These are phyloP conservation scores for Amanita phalloides DNA, from an alignment of 768 basidiomycete genomes.

Conservation along the genomic window DNA sequence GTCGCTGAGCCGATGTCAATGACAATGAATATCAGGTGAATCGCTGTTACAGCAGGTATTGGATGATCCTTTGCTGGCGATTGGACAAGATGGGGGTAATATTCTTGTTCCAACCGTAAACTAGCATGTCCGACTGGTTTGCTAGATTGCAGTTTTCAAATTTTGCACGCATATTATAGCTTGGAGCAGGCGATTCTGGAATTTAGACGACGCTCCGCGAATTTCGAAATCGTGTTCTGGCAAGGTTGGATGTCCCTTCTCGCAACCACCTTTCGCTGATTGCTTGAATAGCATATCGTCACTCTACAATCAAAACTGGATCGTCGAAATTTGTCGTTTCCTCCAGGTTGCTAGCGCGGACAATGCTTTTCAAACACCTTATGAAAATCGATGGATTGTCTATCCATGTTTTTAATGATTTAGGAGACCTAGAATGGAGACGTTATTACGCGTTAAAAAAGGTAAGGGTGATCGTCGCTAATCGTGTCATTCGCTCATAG, in stretches of 20 bases:
- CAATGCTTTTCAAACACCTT: constrained; percentile 40
- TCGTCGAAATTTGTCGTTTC: constrained; percentile 22
- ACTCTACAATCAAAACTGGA: constrained; percentile 30
- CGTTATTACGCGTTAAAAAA: constrained; percentile 29
- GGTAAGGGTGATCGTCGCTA: constrained; percentile 16
- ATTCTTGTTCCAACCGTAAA: neutral
- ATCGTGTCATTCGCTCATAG: neutral
- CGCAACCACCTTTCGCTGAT: neutral
- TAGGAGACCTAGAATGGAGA: constrained; percentile 39
- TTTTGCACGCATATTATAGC: constrained; percentile 45
- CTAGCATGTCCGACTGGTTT: neutral
- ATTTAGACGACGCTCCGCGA: constrained; percentile 36
- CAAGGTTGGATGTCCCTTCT: constrained; percentile 22
- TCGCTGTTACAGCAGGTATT: constrained; percentile 48
- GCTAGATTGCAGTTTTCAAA: constrained; percentile 47
- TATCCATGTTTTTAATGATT: constrained; percentile 34
- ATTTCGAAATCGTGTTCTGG: constrained; percentile 60
- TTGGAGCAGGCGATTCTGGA: constrained; percentile 43
- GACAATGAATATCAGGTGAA: constrained; percentile 33
- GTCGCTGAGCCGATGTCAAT: neutral
- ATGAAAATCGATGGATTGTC: constrained; percentile 23
- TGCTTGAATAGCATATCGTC: constrained; percentile 27
- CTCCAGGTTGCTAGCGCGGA: constrained; percentile 42
- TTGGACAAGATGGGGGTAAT: constrained; percentile 38
- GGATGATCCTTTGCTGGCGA: constrained; percentile 48